These are phyloP conservation scores for Dioszegia crocea DNA, from an alignment of 768 basidiomycete species.

Conservation along the genomic window DNA sequence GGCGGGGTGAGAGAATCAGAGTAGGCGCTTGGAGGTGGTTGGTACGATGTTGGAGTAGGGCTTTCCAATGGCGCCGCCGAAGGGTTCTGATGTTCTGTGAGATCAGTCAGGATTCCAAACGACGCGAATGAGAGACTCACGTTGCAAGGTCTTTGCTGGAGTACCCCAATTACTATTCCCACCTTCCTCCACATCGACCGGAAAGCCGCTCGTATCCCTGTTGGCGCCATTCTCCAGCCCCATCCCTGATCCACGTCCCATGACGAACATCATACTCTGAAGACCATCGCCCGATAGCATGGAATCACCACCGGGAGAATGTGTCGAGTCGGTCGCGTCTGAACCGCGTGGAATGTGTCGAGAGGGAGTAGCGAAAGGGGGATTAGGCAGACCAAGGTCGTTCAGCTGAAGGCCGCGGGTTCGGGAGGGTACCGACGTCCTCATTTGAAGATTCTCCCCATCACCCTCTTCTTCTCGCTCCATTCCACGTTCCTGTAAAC, in stretches of 20 bases:
- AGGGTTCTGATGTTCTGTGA: background rate
- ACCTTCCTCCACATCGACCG: conserved; percentile 27
- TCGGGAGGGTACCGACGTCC: no score
- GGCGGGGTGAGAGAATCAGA: conserved; percentile 22
- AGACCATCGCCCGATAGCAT: conserved; percentile 26
- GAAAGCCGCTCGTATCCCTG: conserved; percentile 19
- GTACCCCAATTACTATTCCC: conserved; percentile 42
- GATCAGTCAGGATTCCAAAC: background rate
- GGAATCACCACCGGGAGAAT: conserved; percentile 30
- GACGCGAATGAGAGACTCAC: background rate
- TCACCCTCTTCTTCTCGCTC: no score
- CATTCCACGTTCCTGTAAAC: no score
- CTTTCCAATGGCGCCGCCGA: background rate
- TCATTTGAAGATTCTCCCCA: no score
- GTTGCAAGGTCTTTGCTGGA: conserved; percentile 24
- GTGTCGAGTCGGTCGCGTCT: conserved; percentile 18
- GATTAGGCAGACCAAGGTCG: conserved; percentile 17
- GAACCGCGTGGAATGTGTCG: conserved; percentile 24
- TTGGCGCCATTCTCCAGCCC: background rate
- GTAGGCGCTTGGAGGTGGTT: background rate
- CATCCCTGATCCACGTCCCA: conserved; percentile 12
- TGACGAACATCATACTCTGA: conserved; percentile 39
- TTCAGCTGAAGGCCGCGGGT: background rate
- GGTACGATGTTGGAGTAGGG: background rate
- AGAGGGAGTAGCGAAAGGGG: conserved; percentile 24